Evolutionary conservation across 2,329 filamentous ascomycete genomes (phyloP), one percentile per base, ranked within the genome.

Genomic region (Alternaria triticina): DNA sequence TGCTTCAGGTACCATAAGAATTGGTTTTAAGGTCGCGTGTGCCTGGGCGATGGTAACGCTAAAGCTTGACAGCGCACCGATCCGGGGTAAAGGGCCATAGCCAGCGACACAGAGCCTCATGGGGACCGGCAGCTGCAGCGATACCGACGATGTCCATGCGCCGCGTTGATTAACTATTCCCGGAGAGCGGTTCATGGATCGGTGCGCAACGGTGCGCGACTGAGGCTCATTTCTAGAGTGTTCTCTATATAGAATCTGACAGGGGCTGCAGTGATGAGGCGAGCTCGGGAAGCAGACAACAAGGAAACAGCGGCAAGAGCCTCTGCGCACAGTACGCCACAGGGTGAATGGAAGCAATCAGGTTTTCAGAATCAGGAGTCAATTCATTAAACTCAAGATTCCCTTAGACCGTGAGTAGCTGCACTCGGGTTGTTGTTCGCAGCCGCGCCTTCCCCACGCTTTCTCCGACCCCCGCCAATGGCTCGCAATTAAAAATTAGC

Each of bases 381-480:
- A 17, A 40, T 40, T 40, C 36, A 40, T 40, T 40, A 40, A 40
- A 40, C 36, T 40, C 36, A 40, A 11, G 28, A 17, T 36, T 6
- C 30, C 33, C 33, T 10, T 51, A 6, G 51, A 43, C 30, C 36
- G 51, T 8, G 36, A 49, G 22, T 11, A 59, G 27, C 9, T 40
- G 13, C 36, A 13, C 49, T 25, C 30, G 36, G 49, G 49, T 13
- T 47, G 43, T 60, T 12, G 27, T 55, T 59, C 58, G 54, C 57
- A 50, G 43, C 56, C 62, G 73, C 61, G 66, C 66, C 65, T 73
- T 74, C 74, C 74, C 75, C 74, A 77, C 72, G 74, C 67, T 68
- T 72, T 54, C 69, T 67, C 72, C 70, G 67, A 65, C 62, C 62
- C 64, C 62, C 63, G 62, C 69, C 65, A 70, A 70, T 71, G 64